Evolutionary conservation across 257 asterid species (phyloP), one percentile per base, ranked within the genome.

Genomic region (Salvia splendens): DNA sequence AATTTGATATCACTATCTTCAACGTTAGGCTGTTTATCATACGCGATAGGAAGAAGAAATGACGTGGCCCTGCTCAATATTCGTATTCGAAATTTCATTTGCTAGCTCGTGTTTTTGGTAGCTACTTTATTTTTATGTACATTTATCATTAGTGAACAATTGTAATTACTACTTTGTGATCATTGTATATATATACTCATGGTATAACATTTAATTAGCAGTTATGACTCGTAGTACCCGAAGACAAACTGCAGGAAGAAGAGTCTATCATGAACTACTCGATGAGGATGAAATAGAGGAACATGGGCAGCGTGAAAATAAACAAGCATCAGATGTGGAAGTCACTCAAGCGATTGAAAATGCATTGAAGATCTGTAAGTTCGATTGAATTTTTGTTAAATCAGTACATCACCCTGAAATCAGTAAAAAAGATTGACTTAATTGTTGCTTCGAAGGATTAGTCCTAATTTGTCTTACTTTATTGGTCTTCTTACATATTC

Each of bases 221-320:
- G 64, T 58, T 30, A 58, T 36, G 47, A 36, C 47, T 58, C 47
- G 30, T 35, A 58, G 46, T 36, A 58, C 64, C 3, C 64, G 32
- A 36, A 58, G 64, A 36, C 36, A 47, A 35, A 6, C 63, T 35
- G 63, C 63, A 33, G 12, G 11, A 12, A 46, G 51, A 46, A 47
- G 16, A 58, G 47, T 58, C 14, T 35, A 35, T 36, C 28, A 58
- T 10, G 48, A n/a, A 58, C 32, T 56, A 33, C 63, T 6, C 8
- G 63, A 33, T 57, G 64, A 58, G 64, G 64, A 36, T 58, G 64
- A 58, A 58, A 36, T 36, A 36, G 64, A 36, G 28, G 64, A 58
- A 9, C 64, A 58, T 5, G 33, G 14, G 32, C 64, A 58, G 12
- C 48, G n/a, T 8, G 47, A 58, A 36, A 58, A 36, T 58, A 47